phyloP scores from a whole-genome alignment of 208 protist species.

The Blastocrithidia nonstop region DNA sequence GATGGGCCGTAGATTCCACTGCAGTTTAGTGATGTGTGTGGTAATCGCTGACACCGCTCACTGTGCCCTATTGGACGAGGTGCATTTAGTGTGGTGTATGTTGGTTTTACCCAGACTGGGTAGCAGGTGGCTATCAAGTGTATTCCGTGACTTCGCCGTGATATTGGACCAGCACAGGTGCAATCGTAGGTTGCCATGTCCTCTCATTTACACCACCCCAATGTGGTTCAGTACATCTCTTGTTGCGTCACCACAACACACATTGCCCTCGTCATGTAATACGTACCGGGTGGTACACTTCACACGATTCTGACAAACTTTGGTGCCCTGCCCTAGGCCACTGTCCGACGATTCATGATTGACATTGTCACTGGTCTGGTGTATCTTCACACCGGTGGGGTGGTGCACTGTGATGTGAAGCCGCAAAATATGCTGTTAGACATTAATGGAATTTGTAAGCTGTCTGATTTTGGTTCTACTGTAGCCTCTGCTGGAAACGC shows the following conservation, averaged over 20 bases:
- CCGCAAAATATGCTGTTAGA: slow-evolving; percentile 76
- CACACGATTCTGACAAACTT: slow-evolving; percentile 55
- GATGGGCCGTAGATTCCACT: slow-evolving; percentile 28
- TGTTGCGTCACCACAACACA: slow-evolving; percentile 37
- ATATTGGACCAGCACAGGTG: slow-evolving; percentile 40
- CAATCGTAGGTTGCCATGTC: slow-evolving; percentile 42
- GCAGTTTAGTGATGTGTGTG: slow-evolving; percentile 31
- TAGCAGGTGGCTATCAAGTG: slow-evolving; percentile 74
- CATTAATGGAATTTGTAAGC: slow-evolving; percentile 67
- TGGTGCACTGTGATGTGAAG: slow-evolving; percentile 79
- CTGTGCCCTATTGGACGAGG: slow-evolving; percentile 44
- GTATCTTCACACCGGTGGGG: slow-evolving; percentile 53
- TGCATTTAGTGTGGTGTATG: slow-evolving; percentile 52
- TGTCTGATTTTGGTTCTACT: slow-evolving; percentile 77
- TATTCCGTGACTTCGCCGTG: slow-evolving; percentile 37
- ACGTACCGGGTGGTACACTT: slow-evolving; percentile 67
- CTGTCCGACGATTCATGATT: slow-evolving; percentile 49
- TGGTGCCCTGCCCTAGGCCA: slow-evolving; percentile 24
- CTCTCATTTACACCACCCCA: slow-evolving; percentile 46
- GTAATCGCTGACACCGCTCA: slow-evolving; percentile 38
- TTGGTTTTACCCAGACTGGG: slow-evolving; percentile 52
- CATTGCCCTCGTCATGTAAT: slow-evolving; percentile 77
- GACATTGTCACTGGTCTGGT: slow-evolving; percentile 61
- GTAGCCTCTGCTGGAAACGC: no score
- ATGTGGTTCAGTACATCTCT: slow-evolving; percentile 68